Base-by-base conservation (phyloP, 2,329 filamentous ascomycete genomes). In the Aureobasidium sp. region DNA sequence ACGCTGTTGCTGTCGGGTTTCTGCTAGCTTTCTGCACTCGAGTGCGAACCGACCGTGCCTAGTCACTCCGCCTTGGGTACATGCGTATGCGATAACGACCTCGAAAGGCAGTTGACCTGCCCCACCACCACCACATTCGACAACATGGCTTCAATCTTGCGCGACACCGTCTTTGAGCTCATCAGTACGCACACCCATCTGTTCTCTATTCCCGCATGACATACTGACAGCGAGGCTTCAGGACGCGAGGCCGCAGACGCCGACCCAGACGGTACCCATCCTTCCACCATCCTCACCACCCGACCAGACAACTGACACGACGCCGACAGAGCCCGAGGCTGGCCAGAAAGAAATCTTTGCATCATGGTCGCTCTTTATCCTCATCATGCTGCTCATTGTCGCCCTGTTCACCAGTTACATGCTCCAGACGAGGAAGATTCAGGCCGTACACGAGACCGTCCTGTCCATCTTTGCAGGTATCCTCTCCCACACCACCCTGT, bases 391-490 rank as follows among this genome's bases (percentile, higher is more conserved):
- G 68, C 85, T 99, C 69, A 96, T 97, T 67, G 84, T 89, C 66
- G 93, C 94, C 64, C 89, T 99, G 68, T 95, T 97, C 74, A 95
- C 91, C 46, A 96, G 92, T 80, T 99, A 99, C 77, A 88, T 95
- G 67, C 83, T 99, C 63, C 93, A 97, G 75, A 90, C 94, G 77
- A 92, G 90, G 76, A 96, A 95, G 77, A 92, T 99, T 60, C 94
- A 96, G 70, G 94, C 94, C 29, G 88, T 99, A 59, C 94, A 99
- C 74, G 94, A 99, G 78, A 99, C 94, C 1, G 94, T 97, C 68
- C 86, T 99, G 64, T 97, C 93, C 63, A 99, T 99, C 72, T 97
- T 99, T 78, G 92, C 91, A 61, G 91, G 91, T 92, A 75, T 57
- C 74, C 64, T 61, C 17, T 9, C 23, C 23, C 11, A 60, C 25